These are phyloP conservation scores for Metschnikowia noctiluminum DNA, from an alignment of 805 yeast species.

Conservation along the genomic window DNA sequence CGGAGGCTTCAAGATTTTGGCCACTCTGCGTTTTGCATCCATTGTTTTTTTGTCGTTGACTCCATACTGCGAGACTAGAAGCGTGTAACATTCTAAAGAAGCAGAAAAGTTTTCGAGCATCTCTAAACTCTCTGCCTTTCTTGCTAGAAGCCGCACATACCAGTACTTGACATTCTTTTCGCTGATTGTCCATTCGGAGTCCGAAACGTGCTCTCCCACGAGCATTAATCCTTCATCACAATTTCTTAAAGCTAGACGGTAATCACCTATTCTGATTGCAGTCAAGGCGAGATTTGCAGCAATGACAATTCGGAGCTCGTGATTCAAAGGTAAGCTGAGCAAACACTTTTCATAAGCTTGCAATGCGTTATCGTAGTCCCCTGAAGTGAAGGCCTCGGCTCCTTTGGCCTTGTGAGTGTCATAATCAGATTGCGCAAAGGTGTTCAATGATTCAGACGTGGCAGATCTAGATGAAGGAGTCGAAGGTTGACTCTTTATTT, in stretches of 20 bases:
- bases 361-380: conserved; percentile 72
- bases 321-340: conserved; percentile 54
- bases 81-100: conserved; percentile 59
- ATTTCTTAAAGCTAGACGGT: conserved; percentile 47
- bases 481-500: not conserved
- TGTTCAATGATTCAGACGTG: conserved; percentile 27
- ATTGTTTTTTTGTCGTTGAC: conserved; percentile 57
- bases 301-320: conserved; percentile 63
- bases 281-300: conserved; percentile 72
- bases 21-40: conserved; percentile 83
- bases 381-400: conserved; percentile 63
- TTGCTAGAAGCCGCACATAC: conserved; percentile 66
- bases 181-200: conserved; percentile 29
- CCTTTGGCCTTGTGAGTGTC: conserved; percentile 55
- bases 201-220: conserved; percentile 28
- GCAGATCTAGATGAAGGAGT: conserved; percentile 9
- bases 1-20: conserved; percentile 57
- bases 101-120: conserved; percentile 65
- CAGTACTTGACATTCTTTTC: conserved; percentile 62
- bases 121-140: conserved; percentile 84
- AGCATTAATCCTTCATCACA: conserved; percentile 47
- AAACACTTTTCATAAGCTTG: conserved; percentile 53
- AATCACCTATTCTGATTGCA: conserved; percentile 49
- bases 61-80: conserved; percentile 61
- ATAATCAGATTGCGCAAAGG: conserved; percentile 42